Evolutionary conservation across 2,329 filamentous ascomycete genomes (phyloP).

Genomic region (Xylariaceae sp.): DNA sequence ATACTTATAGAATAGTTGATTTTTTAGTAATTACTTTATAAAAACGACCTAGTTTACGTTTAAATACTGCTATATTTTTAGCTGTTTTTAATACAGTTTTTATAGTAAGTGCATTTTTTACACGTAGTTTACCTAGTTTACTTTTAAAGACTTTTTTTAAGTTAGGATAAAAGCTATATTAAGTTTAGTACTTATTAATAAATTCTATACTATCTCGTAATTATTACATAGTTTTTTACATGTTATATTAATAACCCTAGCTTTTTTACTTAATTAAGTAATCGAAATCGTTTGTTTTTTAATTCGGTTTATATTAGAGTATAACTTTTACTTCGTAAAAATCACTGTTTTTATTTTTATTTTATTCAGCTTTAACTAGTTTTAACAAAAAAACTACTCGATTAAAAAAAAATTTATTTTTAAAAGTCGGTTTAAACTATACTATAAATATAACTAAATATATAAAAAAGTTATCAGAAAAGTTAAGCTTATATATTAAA

Average conservation of each 20-base stretch:
- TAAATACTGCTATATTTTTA: background rate
- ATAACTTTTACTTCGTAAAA: no score
- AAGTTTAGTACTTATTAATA: background rate
- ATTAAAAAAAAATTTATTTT: background rate
- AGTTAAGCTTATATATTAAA: constrained; percentile 4
- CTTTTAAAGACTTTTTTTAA: constrained; percentile 2
- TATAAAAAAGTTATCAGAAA: background rate
- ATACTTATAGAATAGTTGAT: no score
- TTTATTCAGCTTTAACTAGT: background rate
- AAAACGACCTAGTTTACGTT: background rate
- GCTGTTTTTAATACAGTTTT: background rate
- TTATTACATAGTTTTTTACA: background rate
- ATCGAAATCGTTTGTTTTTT: no score
- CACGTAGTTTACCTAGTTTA: background rate
- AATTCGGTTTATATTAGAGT: no score
- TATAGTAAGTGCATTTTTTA: background rate
- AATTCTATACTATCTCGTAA: background rate
- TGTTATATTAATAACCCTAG: constrained; percentile 7
- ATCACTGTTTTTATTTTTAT: background rate
- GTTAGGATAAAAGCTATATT: background rate
- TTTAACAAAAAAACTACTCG: background rate
- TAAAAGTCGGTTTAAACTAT: background rate
- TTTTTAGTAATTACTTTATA: background rate
- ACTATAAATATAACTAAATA: background rate
- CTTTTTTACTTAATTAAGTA: no score